Evolutionary conservation across 2,329 filamentous ascomycete species (phyloP).

Genomic region (Coniochaeta pulveracea): DNA sequence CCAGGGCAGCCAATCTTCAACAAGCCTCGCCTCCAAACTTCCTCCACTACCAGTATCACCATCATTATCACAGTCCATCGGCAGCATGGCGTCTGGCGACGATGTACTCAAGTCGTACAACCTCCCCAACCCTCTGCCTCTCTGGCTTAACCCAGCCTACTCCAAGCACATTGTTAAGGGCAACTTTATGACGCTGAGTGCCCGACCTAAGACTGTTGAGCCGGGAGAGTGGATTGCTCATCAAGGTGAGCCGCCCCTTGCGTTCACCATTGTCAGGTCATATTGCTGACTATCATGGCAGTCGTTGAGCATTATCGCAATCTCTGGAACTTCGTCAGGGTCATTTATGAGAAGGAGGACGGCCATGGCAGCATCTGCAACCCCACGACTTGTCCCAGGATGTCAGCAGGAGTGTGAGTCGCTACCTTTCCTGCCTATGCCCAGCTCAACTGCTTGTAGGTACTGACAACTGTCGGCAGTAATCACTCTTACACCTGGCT

Average conservation of each 20-base stretch:
- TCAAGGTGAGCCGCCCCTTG: slow-evolving; percentile 47
- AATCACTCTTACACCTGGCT: slow-evolving; percentile 81
- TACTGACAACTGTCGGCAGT: no score
- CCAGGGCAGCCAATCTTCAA: slow-evolving; percentile 13
- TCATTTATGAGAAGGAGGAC: slow-evolving; percentile 66
- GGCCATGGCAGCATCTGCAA: slow-evolving; percentile 65
- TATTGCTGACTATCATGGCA: slow-evolving; percentile 23
- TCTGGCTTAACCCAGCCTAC: slow-evolving; percentile 56
- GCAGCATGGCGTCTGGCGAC: slow-evolving; percentile 17
- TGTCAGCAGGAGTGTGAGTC: slow-evolving; percentile 74
- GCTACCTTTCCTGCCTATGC: slow-evolving; percentile 1
- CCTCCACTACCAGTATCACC: slow-evolving; percentile 15
- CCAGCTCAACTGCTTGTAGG: slow-evolving; percentile 9
- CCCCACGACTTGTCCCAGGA: slow-evolving; percentile 63
- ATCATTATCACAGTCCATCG: slow-evolving; percentile 13
- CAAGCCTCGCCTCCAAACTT: slow-evolving; percentile 9
- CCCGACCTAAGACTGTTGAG: slow-evolving; percentile 73
- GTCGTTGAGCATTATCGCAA: slow-evolving; percentile 77
- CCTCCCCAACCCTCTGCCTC: slow-evolving; percentile 31
- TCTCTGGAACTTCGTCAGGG: slow-evolving; percentile 68
- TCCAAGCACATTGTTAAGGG: slow-evolving; percentile 76
- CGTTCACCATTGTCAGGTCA: background rate
- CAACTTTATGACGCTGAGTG: slow-evolving; percentile 82
- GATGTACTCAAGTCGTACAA: slow-evolving; percentile 18
- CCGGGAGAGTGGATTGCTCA: slow-evolving; percentile 81